Percentiles rank a stretch among this genome's conserved stretches.
These are phyloP conservation scores for Eremothecium cymbalariae DNA, from an alignment of 1,139 yeast genomes.

Conservation along the genomic window DNA sequence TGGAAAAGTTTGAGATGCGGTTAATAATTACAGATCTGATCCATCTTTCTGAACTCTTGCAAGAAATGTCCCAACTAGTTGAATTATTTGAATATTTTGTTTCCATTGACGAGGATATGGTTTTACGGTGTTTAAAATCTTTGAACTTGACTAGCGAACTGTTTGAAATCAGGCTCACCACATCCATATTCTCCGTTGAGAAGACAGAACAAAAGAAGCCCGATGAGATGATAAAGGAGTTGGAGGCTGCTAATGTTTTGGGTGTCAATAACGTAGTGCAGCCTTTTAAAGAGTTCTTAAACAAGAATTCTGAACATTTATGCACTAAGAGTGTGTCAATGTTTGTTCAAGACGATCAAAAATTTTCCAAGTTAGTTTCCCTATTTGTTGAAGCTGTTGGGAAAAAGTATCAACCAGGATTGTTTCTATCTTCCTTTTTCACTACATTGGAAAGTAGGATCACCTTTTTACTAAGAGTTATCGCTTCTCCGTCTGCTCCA, in stretches of 20 bases:
- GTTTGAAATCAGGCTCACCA: slow-evolving; percentile 62
- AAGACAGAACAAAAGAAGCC: slow-evolving; percentile 19
- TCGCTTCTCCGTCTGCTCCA: slow-evolving; percentile 52
- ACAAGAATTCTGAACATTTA: slow-evolving; percentile 25
- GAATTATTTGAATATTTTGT: slow-evolving; percentile 42
- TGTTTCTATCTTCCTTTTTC: slow-evolving; percentile 34
- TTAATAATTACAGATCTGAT: slow-evolving; percentile 34
- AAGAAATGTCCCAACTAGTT: slow-evolving; percentile 35
- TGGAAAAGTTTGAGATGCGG: slow-evolving; percentile 36
- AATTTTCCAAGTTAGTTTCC: slow-evolving; percentile 39
- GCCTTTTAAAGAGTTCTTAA: slow-evolving; percentile 29
- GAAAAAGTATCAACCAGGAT: slow-evolving; percentile 28
- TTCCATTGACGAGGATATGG: slow-evolving; percentile 35
- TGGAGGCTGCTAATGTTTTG: slow-evolving; percentile 27
- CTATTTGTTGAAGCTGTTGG: slow-evolving; percentile 38
- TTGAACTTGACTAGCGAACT: slow-evolving; percentile 40
- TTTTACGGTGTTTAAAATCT: slow-evolving; percentile 37
- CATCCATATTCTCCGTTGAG: slow-evolving; percentile 39
- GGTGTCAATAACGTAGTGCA: slow-evolving; percentile 23
- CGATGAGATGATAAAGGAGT: slow-evolving; percentile 30
- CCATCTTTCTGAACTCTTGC: slow-evolving; percentile 32
- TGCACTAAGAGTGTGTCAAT: slow-evolving; percentile 26
- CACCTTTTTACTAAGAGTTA: slow-evolving; percentile 51
- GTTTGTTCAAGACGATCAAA: slow-evolving; percentile 34
- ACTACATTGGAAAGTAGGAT: slow-evolving; percentile 36